A percentile compares a stretch with the other conserved stretches of the same genome.
Evolutionary conservation across 148 eudicot genomes (phyloP).

Genomic region (Cornus suecica): DNA sequence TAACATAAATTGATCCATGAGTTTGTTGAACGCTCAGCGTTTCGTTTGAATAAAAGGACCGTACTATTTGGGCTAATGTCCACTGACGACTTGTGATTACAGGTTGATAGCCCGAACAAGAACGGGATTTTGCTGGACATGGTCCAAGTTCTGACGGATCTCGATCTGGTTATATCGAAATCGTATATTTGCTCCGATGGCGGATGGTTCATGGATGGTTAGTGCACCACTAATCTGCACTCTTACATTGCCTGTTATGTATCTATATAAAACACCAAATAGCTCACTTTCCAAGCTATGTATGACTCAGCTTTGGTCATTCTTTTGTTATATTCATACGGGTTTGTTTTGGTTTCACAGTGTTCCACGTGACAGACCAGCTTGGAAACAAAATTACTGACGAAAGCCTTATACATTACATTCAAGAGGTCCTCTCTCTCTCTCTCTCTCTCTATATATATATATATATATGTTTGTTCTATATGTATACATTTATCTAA

Average conservation of each 20-base stretch:
- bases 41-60: too few relatives aligned
- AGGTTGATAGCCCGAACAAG: constrained; percentile 90
- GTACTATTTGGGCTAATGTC: too few relatives aligned
- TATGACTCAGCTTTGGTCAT: constrained; percentile 9
- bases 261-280: neutral
- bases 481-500: neutral
- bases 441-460: constrained; percentile 7
- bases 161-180: constrained; percentile 76
- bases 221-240: constrained; percentile 14
- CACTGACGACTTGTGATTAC: neutral
- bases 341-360: constrained; percentile 36
- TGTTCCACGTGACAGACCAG: constrained; percentile 90
- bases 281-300: constrained; percentile 6
- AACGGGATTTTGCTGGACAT: constrained; percentile 83
- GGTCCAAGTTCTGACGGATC: constrained; percentile 90
- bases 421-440: constrained; percentile 49
- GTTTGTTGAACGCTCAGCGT: too few relatives aligned
- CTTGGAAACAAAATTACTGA: constrained; percentile 76
- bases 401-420: constrained; percentile 57
- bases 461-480: neutral
- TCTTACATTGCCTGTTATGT: neutral
- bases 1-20: too few relatives aligned
- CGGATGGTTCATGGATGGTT: constrained; percentile 96
- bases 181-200: constrained; percentile 90
- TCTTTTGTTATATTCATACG: constrained; percentile 14